A percentile compares a stretch with the other conserved stretches of the same genome.
Evolutionary conservation across 1,139 yeast genomes (phyloP).

Genomic region (Pneumocystis sp.): DNA sequence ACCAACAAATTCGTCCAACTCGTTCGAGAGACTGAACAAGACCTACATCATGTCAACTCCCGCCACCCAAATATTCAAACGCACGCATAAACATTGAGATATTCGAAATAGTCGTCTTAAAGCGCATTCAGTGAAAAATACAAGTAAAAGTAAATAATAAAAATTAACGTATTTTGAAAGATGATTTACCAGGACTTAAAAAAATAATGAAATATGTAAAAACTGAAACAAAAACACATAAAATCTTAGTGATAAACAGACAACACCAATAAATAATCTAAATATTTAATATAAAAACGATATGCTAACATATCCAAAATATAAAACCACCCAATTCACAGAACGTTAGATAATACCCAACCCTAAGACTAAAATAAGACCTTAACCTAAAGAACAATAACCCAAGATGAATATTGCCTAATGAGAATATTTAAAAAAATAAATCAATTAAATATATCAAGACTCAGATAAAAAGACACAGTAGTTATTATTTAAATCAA

Average conservation of each 20-base stretch:
- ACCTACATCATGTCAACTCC: neutral
- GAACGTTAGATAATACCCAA: neutral
- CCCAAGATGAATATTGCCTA: too few species aligned
- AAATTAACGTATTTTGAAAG: neutral
- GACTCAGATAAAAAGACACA: too few species aligned
- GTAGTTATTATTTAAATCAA: too few species aligned
- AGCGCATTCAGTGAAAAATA: conserved; percentile 5
- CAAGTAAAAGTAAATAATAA: neutral
- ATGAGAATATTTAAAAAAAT: too few species aligned
- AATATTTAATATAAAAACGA: neutral
- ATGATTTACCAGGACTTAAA: neutral
- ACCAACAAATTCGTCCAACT: conserved; percentile 9
- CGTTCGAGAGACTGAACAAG: conserved; percentile 20
- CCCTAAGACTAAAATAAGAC: too few species aligned
- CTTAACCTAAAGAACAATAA: too few species aligned
- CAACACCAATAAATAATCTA: neutral
- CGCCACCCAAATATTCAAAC: neutral
- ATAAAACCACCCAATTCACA: neutral
- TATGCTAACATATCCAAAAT: too few species aligned
- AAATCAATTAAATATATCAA: too few species aligned
- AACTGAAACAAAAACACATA: neutral
- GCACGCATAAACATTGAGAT: conserved; percentile 6
- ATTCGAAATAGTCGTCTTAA: conserved; percentile 9
- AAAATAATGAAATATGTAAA: too few species aligned
- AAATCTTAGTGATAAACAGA: neutral